A percentile compares a stretch with the other conserved stretches of the same genome.
Conservation (phyloP, 2,329 filamentous ascomycete species). For the Magnaporthales sp. region DNA sequence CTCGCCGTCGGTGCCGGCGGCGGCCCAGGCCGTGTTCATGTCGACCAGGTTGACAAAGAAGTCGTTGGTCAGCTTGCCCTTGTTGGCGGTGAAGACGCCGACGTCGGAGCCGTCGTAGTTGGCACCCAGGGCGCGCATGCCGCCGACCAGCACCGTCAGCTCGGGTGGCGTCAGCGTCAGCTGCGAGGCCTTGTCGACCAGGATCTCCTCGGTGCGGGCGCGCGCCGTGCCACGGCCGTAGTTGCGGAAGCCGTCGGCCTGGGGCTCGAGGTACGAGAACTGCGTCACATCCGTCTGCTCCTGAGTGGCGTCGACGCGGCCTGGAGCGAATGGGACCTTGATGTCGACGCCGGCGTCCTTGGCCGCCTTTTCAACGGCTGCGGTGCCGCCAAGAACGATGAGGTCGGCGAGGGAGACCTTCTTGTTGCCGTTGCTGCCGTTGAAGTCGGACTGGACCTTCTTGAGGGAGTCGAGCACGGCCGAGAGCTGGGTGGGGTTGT, state of each 20-base stretch:
- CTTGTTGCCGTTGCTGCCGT: conserved; percentile 43
- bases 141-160: conserved; percentile 58
- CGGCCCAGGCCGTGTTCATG: conserved; percentile 54
- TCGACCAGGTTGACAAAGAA: conserved; percentile 75
- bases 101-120: conserved; percentile 59
- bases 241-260: conserved; percentile 66
- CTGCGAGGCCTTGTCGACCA: conserved; percentile 60
- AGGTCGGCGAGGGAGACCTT: conserved; percentile 64
- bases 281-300: conserved; percentile 58
- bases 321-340: conserved; percentile 59
- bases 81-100: conserved; percentile 50
- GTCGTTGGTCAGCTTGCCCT: conserved; percentile 46
- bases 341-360: conserved; percentile 21
- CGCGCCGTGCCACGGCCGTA: conserved; percentile 52
- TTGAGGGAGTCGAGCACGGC: conserved; percentile 48
- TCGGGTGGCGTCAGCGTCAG: conserved; percentile 61
- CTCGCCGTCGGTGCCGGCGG: conserved; percentile 36
- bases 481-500: conserved; percentile 56
- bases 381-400: conserved; percentile 59
- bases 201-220: conserved; percentile 54
- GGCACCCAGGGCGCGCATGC: conserved; percentile 55
- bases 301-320: conserved; percentile 59
- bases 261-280: conserved; percentile 55
- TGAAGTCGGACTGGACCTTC: conserved; percentile 54
- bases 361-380: conserved; percentile 62